Base-by-base conservation (phyloP, 78 protist genomes). In the Dictyostelium discoideum region DNA sequence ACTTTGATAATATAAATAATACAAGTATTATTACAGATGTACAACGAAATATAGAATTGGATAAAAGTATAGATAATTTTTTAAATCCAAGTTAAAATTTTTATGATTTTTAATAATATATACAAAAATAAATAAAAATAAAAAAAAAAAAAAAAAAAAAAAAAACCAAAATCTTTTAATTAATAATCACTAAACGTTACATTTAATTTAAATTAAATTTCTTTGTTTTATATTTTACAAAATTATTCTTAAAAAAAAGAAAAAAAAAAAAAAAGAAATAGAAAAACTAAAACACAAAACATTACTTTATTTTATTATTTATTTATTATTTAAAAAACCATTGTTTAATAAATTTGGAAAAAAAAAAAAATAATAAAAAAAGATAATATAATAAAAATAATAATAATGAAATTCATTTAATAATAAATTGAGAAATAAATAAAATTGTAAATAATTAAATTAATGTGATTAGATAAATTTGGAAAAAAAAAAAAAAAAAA, bases 51-150 rank as follows among this genome's bases (percentile, higher is more conserved):
- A 84, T 10, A 37, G 72, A 65, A 42, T 57, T 16, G 9, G 42
- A 84, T 67, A 84, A 57, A 10, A 84, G 32, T 84, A 78, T 26
- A 8, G 42, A 78, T 42, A 78, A 78, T 78, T 78, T 42, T 78
- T 73, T 73, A 73, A 73, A 32, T 32, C 79, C 79, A 73, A 73
- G 79, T 32, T 73, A 72, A 72, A 26, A 69, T 5, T 18, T 63
- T 22, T 11, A 22, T 26, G 29, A 14, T 24, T 9, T 69, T 11
- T 69, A 69, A 26, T n/a, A 26, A 11, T 29, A 69, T 26, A 69
- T 26, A 32, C 1, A 32, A 1, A 32, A 32, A 32, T 32, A 32
- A 32, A 32, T 32, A 1, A 32, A 32, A 32, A 24, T 67, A 67
- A 67, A 22, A 67, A 65, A 65, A 22, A n/a, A n/a, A 72, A 10